A percentile compares a stretch with the other conserved stretches of the same genome.
phyloP scores from a whole-genome alignment of 2,329 filamentous ascomycete species.

The Sarocladiaceae sp. region DNA sequence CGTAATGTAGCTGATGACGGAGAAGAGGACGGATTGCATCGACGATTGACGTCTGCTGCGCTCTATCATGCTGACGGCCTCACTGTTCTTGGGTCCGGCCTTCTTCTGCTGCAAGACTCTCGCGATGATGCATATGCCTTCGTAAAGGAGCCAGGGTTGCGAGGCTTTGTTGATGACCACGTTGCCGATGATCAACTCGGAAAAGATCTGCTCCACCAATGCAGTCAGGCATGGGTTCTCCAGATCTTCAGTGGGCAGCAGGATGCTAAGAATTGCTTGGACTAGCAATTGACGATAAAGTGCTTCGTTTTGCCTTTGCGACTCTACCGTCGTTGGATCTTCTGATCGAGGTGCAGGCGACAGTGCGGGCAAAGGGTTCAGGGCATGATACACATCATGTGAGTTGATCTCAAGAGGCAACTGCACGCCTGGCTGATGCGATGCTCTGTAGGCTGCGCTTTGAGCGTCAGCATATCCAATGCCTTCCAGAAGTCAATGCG shows the following conservation, averaged over 20 bases:
- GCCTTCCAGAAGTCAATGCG: too few relatives aligned
- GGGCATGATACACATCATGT: conserved; percentile 74
- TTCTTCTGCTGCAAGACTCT: conserved; percentile 25
- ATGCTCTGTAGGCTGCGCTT: conserved; percentile 68
- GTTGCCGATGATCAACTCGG: conserved; percentile 84
- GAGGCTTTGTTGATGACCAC: conserved; percentile 74
- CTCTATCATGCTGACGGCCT: conserved; percentile 12
- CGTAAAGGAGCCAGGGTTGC: conserved; percentile 87
- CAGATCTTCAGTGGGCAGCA: conserved; percentile 89
- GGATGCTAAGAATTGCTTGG: conserved; percentile 72
- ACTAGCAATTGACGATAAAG: conserved; percentile 86
- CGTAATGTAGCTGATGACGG: conserved; percentile 50
- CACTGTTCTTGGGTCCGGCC: not conserved
- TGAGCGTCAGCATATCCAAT: too few relatives aligned
- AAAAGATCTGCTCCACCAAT: conserved; percentile 81
- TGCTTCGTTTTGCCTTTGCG: conserved; percentile 73
- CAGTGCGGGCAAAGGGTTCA: conserved; percentile 77
- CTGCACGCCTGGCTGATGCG: conserved; percentile 53
- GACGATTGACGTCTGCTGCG: conserved; percentile 29
- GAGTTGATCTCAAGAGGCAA: conserved; percentile 58
- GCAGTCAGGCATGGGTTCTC: conserved; percentile 81
- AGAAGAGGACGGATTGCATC: conserved; percentile 48
- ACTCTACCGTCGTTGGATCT: conserved; percentile 44
- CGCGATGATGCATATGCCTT: conserved; percentile 71
- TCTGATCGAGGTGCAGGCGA: conserved; percentile 65